These are phyloP conservation scores for Yamadazyma sp. DNA, from an alignment of 805 yeast species.

Conservation along the genomic window DNA sequence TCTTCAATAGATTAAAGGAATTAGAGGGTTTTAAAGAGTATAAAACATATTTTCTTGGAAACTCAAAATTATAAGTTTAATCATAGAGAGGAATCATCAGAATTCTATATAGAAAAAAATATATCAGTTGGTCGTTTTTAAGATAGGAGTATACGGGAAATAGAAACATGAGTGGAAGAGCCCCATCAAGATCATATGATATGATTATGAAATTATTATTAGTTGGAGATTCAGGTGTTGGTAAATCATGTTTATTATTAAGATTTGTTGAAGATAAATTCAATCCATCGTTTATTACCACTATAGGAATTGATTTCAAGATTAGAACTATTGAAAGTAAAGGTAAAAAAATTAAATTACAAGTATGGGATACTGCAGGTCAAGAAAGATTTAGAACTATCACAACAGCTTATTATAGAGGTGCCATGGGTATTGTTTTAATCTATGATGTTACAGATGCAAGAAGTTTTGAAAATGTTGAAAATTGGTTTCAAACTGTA, in stretches of 20 bases:
- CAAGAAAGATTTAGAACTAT: constrained; percentile 94
- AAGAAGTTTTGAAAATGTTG: constrained; percentile 87
- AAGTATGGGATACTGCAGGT: constrained; percentile 98
- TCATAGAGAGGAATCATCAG: no score
- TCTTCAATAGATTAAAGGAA: no score
- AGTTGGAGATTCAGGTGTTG: constrained; percentile 91
- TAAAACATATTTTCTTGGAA: no score
- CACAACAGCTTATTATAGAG: constrained; percentile 89
- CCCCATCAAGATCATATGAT: constrained; percentile 74
- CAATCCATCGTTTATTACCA: constrained; percentile 94
- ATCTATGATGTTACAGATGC: constrained; percentile 86
- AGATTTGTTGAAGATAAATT: constrained; percentile 96
- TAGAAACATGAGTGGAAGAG: constrained; percentile 62
- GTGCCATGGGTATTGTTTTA: constrained; percentile 83
- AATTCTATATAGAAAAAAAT: no score
- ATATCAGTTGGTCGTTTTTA: no score
- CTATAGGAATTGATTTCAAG: constrained; percentile 97
- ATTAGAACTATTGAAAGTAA: constrained; percentile 93
- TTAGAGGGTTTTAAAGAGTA: no score
- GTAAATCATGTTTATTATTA: constrained; percentile 83
- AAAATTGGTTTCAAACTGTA: constrained; percentile 94
- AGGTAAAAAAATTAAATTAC: constrained; percentile 89
- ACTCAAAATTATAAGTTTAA: no score
- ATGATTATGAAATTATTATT: constrained; percentile 87
- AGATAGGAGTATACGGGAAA: constrained; percentile 4